phyloP scores from a whole-genome alignment of 2,329 filamentous ascomycete genomes.

The Hypoxylon sp. region DNA sequence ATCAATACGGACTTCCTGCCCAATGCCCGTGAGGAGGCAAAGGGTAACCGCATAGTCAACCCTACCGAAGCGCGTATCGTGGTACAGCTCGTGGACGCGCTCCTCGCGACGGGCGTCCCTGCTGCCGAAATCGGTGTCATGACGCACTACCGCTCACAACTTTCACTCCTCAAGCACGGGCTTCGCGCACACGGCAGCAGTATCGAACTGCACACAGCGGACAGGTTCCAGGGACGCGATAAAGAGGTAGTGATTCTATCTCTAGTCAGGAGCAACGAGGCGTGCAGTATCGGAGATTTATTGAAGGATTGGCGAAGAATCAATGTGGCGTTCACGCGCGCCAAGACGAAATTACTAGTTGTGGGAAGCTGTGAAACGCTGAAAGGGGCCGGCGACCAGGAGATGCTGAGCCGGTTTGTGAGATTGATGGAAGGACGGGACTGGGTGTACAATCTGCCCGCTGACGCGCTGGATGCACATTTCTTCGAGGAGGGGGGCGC shows the following conservation, averaged over 20 bases:
- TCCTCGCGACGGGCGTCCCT: slow-evolving; percentile 82
- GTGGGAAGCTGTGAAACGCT: slow-evolving; percentile 87
- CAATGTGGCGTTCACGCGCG: slow-evolving; percentile 95
- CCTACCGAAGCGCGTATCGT: slow-evolving; percentile 83
- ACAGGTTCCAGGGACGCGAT: slow-evolving; percentile 96
- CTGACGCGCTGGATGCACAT: slow-evolving; percentile 76
- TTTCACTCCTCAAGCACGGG: slow-evolving; percentile 83
- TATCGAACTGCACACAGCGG: slow-evolving; percentile 96
- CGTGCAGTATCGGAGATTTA: slow-evolving; percentile 87
- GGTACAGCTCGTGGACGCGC: slow-evolving; percentile 82
- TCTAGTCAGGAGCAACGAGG: slow-evolving; percentile 89
- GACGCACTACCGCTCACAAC: slow-evolving; percentile 95
- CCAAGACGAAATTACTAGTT: slow-evolving; percentile 91
- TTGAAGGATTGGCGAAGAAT: slow-evolving; percentile 92
- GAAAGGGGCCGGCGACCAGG: slow-evolving; percentile 77
- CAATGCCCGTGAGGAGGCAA: slow-evolving; percentile 76
- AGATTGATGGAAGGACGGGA: slow-evolving; percentile 79
- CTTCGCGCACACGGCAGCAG: slow-evolving; percentile 71
- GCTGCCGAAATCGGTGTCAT: slow-evolving; percentile 90
- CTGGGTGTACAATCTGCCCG: slow-evolving; percentile 85
- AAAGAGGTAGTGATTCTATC: slow-evolving; percentile 93
- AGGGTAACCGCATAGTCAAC: slow-evolving; percentile 91
- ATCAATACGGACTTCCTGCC: slow-evolving; percentile 88
- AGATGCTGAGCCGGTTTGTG: slow-evolving; percentile 84
- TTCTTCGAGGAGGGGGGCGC: slow-evolving; percentile 70